phyloP scores from a whole-genome alignment of 2,329 filamentous ascomycete genomes.

The Nemania sp. region DNA sequence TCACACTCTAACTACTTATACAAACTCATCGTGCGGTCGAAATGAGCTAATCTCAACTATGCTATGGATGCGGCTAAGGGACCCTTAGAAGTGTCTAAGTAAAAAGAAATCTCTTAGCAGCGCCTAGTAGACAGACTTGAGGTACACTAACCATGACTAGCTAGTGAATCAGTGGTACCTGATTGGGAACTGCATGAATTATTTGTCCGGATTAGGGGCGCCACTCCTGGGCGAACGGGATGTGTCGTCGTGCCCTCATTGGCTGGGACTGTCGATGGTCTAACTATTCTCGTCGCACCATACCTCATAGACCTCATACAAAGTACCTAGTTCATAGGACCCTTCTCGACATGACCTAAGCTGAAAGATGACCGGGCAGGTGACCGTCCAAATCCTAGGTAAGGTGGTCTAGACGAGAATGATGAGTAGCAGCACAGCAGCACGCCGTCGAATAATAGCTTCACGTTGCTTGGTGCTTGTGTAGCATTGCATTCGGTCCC shows the following conservation, averaged over 20 bases:
- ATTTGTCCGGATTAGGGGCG: constrained; percentile 25
- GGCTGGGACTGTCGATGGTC: not conserved
- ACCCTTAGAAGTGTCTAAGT: not conserved
- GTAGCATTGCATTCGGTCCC: constrained; percentile 24
- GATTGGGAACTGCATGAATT: constrained; percentile 32
- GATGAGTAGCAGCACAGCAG: constrained; percentile 26
- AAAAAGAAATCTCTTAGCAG: constrained; percentile 11
- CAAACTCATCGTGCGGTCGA: constrained; percentile 5
- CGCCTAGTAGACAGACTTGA: too few relatives aligned
- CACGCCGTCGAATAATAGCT: constrained; percentile 32
- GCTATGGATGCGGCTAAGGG: not conserved
- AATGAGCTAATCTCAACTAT: constrained; percentile 18
- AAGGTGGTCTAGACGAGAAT: constrained; percentile 23
- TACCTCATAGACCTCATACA: not conserved
- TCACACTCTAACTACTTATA: not conserved
- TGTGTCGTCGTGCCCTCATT: constrained; percentile 7
- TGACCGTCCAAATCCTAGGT: too few relatives aligned
- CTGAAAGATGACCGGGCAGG: constrained; percentile 21
- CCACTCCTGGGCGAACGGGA: not conserved
- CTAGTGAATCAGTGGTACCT: constrained; percentile 8
- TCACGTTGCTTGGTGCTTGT: constrained; percentile 18
- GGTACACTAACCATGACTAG: not conserved
- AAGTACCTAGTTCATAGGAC: too few relatives aligned
- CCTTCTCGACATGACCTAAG: constrained; percentile 8
- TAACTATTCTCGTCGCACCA: constrained; percentile 19